These are phyloP conservation scores for Arthrobotrys iridis DNA, from an alignment of 2,329 filamentous ascomycete genomes.

Conservation along the genomic window DNA sequence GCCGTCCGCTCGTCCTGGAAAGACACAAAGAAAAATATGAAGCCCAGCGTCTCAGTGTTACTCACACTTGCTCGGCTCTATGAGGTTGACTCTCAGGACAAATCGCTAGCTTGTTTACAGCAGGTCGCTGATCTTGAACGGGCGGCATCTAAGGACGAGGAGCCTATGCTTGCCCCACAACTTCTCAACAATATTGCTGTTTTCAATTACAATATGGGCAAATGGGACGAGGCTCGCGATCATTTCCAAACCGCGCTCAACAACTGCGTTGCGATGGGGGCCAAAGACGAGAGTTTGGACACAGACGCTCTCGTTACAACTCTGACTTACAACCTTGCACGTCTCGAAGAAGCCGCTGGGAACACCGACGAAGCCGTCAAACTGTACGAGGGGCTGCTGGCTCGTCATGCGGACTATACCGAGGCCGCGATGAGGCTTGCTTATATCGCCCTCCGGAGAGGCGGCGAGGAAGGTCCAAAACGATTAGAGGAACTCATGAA, in stretches of 20 bases:
- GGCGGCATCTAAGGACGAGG: conserved; percentile 74
- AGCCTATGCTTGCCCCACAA: conserved; percentile 79
- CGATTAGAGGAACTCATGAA: conserved; percentile 86
- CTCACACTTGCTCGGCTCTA: conserved; percentile 92
- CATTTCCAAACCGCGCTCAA: conserved; percentile 92
- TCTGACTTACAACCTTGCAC: conserved; percentile 94
- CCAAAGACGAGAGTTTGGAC: conserved; percentile 79
- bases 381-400: conserved; percentile 85
- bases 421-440: conserved; percentile 89
- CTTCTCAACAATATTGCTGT: conserved; percentile 97
- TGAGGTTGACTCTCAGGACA: conserved; percentile 84
- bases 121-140: conserved; percentile 92
- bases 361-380: conserved; percentile 83
- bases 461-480: conserved; percentile 85
- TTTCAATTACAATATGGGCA: conserved; percentile 90
- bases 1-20: conserved; percentile 88
- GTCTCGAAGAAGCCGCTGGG: conserved; percentile 88
- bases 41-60: conserved; percentile 84
- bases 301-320: conserved; percentile 92
- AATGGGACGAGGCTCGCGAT: conserved; percentile 79
- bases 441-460: conserved; percentile 84
- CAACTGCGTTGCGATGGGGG: conserved; percentile 80
- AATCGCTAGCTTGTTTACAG: conserved; percentile 87
- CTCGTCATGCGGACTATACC: conserved; percentile 88
- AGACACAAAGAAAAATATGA: conserved; percentile 83